Evolutionary conservation across 2,329 filamentous ascomycete species (phyloP).

Genomic region (Aureobasidium melanogenum): DNA sequence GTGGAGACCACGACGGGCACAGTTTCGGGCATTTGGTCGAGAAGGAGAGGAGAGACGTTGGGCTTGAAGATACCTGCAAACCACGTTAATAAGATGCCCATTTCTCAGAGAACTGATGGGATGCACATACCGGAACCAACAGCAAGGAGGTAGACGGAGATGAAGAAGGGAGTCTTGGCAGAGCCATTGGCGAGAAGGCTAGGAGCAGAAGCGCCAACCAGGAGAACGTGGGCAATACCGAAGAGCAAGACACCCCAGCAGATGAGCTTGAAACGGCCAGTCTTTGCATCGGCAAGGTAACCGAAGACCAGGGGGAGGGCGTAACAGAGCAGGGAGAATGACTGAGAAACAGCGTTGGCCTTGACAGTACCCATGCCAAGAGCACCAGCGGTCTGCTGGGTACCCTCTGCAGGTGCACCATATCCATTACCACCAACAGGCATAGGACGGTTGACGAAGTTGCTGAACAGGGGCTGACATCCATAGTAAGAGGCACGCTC

Average conservation of each 20-base stretch:
- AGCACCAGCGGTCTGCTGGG: constrained; percentile 42
- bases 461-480: constrained; percentile 46
- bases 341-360: constrained; percentile 44
- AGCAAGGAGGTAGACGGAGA: constrained; percentile 33
- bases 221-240: constrained; percentile 28
- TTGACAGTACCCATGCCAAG: constrained; percentile 49
- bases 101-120: constrained; percentile 19
- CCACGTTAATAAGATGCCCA: neutral
- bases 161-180: constrained; percentile 30
- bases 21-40: constrained; percentile 36
- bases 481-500: constrained; percentile 56
- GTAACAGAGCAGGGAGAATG: constrained; percentile 51
- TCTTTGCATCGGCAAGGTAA: constrained; percentile 38
- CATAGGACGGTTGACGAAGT: constrained; percentile 54
- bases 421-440: constrained; percentile 34
- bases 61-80: constrained; percentile 60
- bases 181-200: constrained; percentile 25
- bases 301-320: constrained; percentile 42
- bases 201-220: constrained; percentile 20
- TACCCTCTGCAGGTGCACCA: constrained; percentile 24
- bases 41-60: constrained; percentile 51
- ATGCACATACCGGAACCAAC: constrained; percentile 34
- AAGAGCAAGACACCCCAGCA: constrained; percentile 31
- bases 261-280: constrained; percentile 33
- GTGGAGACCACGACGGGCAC: constrained; percentile 29